Conservation (phyloP, 371 early-diverging fungal genomes). For the Conidiobolus incongruus region DNA sequence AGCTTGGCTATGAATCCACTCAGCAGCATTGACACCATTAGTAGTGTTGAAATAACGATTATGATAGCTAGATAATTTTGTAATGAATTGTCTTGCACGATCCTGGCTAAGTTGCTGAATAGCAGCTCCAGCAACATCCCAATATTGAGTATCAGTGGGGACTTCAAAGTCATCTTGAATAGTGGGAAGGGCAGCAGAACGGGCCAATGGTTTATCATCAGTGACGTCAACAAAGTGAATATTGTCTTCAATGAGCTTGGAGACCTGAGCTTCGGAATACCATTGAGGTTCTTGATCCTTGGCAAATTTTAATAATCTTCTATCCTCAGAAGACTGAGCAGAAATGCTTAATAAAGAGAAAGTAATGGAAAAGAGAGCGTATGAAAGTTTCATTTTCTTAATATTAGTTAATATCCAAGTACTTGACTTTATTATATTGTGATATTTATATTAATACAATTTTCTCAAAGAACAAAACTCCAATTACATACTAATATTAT, state of each 20-base stretch:
- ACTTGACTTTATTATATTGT: too few relatives aligned
- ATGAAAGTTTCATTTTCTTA: too few relatives aligned
- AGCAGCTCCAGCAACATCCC: conserved; percentile 23
- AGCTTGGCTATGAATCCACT: conserved; percentile 50
- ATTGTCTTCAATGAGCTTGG: conserved; percentile 31
- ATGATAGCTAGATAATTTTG: conserved; percentile 49
- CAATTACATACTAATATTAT: too few relatives aligned
- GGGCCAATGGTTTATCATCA: conserved; percentile 12
- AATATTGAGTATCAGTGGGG: conserved; percentile 16
- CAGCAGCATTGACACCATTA: conserved; percentile 37
- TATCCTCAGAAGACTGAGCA: too few relatives aligned
- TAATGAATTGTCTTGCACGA: conserved; percentile 33
- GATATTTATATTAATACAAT: too few relatives aligned
- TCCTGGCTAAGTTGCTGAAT: conserved; percentile 27
- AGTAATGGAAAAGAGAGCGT: too few relatives aligned
- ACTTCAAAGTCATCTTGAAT: conserved; percentile 9
- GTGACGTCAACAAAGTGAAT: conserved; percentile 79
- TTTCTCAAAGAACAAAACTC: too few relatives aligned
- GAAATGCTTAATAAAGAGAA: too few relatives aligned
- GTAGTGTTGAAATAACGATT: conserved; percentile 75
- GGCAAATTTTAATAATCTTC: conserved; percentile 13
- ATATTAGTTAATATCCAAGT: too few relatives aligned
- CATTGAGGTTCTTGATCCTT: conserved; percentile 24
- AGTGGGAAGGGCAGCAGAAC: neutral
- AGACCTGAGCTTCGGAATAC: conserved; percentile 36